Conservation (phyloP, 2,329 filamentous ascomycete genomes). For the Tolypocladium pustulatum region DNA sequence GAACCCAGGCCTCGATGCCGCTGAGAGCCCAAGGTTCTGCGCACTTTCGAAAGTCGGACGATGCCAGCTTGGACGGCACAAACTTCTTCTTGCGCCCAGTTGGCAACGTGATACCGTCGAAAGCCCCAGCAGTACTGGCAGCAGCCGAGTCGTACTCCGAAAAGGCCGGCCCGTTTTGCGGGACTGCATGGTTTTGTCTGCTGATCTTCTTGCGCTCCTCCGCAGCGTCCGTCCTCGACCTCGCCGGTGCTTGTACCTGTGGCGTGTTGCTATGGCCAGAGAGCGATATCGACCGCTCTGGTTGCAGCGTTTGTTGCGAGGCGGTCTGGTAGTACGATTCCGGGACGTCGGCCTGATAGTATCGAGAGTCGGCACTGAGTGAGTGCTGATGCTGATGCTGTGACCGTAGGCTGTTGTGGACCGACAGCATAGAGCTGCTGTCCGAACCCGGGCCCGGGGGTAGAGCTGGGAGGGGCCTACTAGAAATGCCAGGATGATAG, state of each 20-base stretch:
- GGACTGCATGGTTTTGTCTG: slow-evolving; percentile 37
- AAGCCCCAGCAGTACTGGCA: slow-evolving; percentile 44
- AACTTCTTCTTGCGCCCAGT: slow-evolving; percentile 73
- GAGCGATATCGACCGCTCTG: slow-evolving; percentile 70
- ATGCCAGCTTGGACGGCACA: slow-evolving; percentile 71
- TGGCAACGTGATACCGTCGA: slow-evolving; percentile 79
- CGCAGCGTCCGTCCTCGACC: slow-evolving; percentile 90
- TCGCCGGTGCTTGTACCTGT: slow-evolving; percentile 66
- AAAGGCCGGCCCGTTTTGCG: slow-evolving; percentile 40
- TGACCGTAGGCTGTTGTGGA: slow-evolving; percentile 29
- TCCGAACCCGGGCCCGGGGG: slow-evolving; percentile 54
- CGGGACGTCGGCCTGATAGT: slow-evolving; percentile 29
- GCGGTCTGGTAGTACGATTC: slow-evolving; percentile 38
- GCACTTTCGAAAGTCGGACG: slow-evolving; percentile 75
- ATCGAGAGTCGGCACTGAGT: slow-evolving; percentile 33
- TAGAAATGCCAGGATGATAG: slow-evolving; percentile 74
- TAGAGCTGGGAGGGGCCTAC: slow-evolving; percentile 52
- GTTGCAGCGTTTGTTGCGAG: slow-evolving; percentile 28
- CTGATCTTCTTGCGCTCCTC: slow-evolving; percentile 50
- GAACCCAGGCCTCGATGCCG: slow-evolving; percentile 77
- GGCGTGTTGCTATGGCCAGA: slow-evolving; percentile 74
- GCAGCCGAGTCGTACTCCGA: slow-evolving; percentile 47
- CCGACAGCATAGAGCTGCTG: slow-evolving; percentile 39
- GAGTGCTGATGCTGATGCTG: slow-evolving; percentile 39
- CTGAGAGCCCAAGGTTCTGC: slow-evolving; percentile 88